A percentile compares a stretch with the other conserved stretches of the same genome.
These are phyloP conservation scores for Umbelopsis sp. DNA, from an alignment of 371 early-diverging fungal genomes.

Conservation along the genomic window DNA sequence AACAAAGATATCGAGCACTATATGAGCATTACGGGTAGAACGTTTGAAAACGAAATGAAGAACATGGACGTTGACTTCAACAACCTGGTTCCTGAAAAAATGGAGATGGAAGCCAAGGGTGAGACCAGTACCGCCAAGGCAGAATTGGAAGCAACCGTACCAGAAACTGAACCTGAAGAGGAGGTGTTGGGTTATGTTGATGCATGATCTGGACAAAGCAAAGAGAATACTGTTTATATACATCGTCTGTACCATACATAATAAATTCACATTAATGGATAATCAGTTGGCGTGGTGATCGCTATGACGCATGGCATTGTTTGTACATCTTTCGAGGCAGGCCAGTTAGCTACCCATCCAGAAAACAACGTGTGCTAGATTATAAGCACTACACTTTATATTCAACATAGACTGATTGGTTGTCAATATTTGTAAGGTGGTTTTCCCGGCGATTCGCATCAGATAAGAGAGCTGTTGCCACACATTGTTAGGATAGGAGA, in stretches of 20 bases:
- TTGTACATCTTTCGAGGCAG: no score
- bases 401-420: no score
- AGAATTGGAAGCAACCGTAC: constrained; percentile 8
- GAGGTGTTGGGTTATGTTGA: constrained; percentile 11
- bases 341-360: no score
- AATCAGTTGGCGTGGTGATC: not conserved
- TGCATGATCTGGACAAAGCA: not conserved
- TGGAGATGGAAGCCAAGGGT: constrained; percentile 2
- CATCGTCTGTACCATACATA: no score
- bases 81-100: constrained; percentile 2
- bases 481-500: no score
- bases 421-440: no score
- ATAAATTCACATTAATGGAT: not conserved
- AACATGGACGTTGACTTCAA: constrained; percentile 14
- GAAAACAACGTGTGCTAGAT: no score
- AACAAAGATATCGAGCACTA: constrained; percentile 26
- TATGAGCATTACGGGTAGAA: constrained; percentile 10
- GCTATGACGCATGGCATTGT: no score
- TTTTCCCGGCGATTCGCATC: no score
- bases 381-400: no score
- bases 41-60: constrained; percentile 18
- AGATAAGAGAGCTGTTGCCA: no score
- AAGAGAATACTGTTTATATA: no score
- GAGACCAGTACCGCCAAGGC: not conserved
- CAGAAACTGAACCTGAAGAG: constrained; percentile 8